These are phyloP conservation scores for Eucalyptus regnans DNA, from an alignment of 345 rosid species.

Conservation along the genomic window DNA sequence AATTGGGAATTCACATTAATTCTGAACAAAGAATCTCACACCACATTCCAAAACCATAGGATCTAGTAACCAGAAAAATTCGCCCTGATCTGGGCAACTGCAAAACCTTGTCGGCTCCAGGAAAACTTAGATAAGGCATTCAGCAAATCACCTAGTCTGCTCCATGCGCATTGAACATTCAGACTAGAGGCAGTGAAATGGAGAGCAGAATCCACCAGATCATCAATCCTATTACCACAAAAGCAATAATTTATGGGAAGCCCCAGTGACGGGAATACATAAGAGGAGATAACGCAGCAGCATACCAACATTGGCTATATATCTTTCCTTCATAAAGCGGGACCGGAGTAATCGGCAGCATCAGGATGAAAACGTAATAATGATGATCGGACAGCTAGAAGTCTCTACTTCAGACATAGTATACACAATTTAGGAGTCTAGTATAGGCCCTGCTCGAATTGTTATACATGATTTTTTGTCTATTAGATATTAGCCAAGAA, in stretches of 20 bases:
- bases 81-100: not conserved
- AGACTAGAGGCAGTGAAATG: not conserved
- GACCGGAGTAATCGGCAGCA: not conserved
- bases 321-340: not conserved
- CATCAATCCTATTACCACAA: not conserved
- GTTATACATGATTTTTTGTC: not conserved
- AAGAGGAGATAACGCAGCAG: not conserved
- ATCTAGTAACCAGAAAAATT: not conserved
- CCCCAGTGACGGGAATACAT: accelerated
- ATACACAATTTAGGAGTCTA: not conserved
- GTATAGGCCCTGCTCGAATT: not conserved
- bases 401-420: not conserved
- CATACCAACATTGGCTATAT: not conserved
- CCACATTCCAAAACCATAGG: not conserved
- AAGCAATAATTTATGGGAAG: not conserved
- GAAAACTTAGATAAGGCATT: not conserved
- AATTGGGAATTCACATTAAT: not conserved
- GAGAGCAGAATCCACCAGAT: not conserved
- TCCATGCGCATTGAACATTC: not conserved
- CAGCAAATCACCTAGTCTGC: not conserved
- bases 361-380: not conserved
- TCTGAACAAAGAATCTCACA: not conserved
- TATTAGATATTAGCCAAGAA: not conserved
- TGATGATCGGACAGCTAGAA: not conserved
- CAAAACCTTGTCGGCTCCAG: not conserved